These are phyloP conservation scores for Triticum dicoccoides DNA, from an alignment of 176 grass and related monocot species.

Conservation along the genomic window DNA sequence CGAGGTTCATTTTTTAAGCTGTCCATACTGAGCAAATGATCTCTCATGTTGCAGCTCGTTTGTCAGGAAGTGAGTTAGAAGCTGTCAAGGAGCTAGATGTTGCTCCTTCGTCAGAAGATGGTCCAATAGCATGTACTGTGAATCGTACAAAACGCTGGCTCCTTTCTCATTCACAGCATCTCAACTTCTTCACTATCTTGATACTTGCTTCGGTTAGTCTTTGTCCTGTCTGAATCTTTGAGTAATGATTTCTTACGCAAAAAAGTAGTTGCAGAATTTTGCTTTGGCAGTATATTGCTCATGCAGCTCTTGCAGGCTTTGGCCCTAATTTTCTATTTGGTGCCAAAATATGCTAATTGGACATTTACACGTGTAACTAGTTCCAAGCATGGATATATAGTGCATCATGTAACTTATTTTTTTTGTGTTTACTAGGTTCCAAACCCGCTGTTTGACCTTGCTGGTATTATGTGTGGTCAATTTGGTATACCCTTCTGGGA, in stretches of 20 bases:
- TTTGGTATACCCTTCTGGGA: slow-evolving; percentile 94
- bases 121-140: slow-evolving; percentile 56
- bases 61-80: slow-evolving; percentile 72
- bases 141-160: slow-evolving; percentile 76
- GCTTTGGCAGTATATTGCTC: not conserved
- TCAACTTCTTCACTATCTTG: slow-evolving; percentile 93
- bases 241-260: not conserved
- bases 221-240: not conserved
- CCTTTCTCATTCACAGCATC: slow-evolving; percentile 79
- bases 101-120: slow-evolving; percentile 61
- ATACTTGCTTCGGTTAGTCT: slow-evolving; percentile 90
- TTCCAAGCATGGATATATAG: slow-evolving; percentile 4
- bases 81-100: slow-evolving; percentile 67
- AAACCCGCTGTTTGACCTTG: slow-evolving; percentile 94
- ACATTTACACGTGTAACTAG: not conserved
- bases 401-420: not conserved
- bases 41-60: slow-evolving; percentile 52
- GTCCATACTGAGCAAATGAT: slow-evolving; percentile 15
- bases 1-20: slow-evolving; percentile 6
- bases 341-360: not conserved
- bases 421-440: slow-evolving; percentile 56
- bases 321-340: slow-evolving; percentile 6
- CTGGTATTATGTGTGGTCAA: slow-evolving; percentile 99
- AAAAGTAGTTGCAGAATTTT: not conserved
- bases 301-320: not conserved